phyloP scores from a whole-genome alignment of 176 grass and related monocot genomes.

The Panicum miliaceum region DNA sequence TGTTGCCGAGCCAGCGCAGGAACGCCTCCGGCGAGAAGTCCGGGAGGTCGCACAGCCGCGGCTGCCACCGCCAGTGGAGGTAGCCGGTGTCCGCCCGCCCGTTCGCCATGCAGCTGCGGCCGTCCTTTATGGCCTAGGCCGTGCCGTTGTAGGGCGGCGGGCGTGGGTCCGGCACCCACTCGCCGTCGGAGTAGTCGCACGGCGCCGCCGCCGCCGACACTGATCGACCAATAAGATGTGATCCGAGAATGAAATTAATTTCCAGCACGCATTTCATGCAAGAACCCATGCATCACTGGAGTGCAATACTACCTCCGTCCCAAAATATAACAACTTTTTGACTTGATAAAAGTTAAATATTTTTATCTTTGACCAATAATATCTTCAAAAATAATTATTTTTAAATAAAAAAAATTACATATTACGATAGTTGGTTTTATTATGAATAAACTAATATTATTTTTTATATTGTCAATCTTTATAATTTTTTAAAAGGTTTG shows the following conservation, averaged over 20 bases:
- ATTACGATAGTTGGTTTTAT: too few relatives aligned
- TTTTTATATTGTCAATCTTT: too few relatives aligned
- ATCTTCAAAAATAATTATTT: too few relatives aligned
- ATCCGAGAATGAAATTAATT: background rate
- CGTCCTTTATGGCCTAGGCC: conserved; percentile 59
- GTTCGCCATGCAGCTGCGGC: conserved; percentile 72
- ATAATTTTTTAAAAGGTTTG: too few relatives aligned
- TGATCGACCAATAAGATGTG: background rate
- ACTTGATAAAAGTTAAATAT: too few relatives aligned
- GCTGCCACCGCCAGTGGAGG: conserved; percentile 70
- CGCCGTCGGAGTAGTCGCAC: conserved; percentile 70
- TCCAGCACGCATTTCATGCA: too few relatives aligned
- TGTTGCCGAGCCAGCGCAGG: conserved; percentile 55
- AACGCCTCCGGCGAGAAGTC: conserved; percentile 55
- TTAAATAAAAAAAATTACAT: too few relatives aligned
- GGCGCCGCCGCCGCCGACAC: background rate
- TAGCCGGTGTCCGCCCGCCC: conserved; percentile 64
- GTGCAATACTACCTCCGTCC: too few relatives aligned
- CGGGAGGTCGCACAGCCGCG: conserved; percentile 53
- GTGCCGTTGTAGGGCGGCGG: conserved; percentile 63
- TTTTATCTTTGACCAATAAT: too few relatives aligned
- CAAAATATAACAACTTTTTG: too few relatives aligned
- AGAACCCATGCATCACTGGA: too few relatives aligned
- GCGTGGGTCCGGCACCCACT: conserved; percentile 61
- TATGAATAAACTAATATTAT: too few relatives aligned